Evolutionary conservation across 2,329 filamentous ascomycete species (phyloP).

Genomic region (Tolypocladium paradoxum): DNA sequence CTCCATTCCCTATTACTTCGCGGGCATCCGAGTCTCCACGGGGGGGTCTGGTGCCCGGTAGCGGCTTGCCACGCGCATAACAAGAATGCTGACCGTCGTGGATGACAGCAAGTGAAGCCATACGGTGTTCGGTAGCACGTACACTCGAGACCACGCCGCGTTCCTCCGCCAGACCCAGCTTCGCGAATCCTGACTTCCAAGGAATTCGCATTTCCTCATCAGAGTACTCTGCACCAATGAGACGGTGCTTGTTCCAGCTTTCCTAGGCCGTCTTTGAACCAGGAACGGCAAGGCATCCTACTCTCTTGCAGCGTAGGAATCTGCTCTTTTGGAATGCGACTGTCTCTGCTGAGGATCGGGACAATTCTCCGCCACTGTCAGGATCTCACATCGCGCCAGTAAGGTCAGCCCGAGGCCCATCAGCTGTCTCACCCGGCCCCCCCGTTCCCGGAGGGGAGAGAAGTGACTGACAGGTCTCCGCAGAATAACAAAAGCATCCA

Average conservation of each 20-base stretch:
- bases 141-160: constrained; percentile 3
- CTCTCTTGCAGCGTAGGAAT: constrained; percentile 7
- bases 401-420: constrained; percentile 17
- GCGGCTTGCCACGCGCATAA: background rate
- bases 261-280: constrained; percentile 8
- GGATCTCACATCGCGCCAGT: constrained; percentile 20
- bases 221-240: constrained; percentile 8
- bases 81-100: constrained; percentile 6
- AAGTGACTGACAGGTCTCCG: constrained; percentile 21
- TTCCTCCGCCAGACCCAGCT: constrained; percentile 9
- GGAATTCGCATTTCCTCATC: constrained; percentile 10
- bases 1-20: background rate
- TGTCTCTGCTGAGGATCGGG: constrained; percentile 26
- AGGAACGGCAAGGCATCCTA: constrained; percentile 12
- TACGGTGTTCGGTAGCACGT: constrained; percentile 10
- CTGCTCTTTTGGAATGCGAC: constrained; percentile 25
- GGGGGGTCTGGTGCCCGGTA: background rate
- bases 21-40: background rate
- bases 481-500: constrained; percentile 20
- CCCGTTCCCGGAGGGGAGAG: constrained; percentile 14
- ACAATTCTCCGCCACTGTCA: constrained; percentile 20
- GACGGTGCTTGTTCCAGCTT: constrained; percentile 9
- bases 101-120: constrained; percentile 1
- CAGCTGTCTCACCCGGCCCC: constrained; percentile 25
- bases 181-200: constrained; percentile 5